Evolutionary conservation across 129 eudicot species (phyloP).

Genomic region (Helianthus annuus): HanXRQr2.0-SUNRISE NC_035442.2:17210145-17210644

Average conservation of each 20-base stretch:
- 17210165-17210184: conserved; percentile 1
- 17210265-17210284: neutral
- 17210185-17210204: conserved; percentile 23
- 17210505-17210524: conserved; percentile 20
- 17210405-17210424: conserved; percentile 8
- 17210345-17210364: neutral
- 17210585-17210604: conserved; percentile 10
- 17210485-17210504: conserved; percentile 27
- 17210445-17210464: conserved; percentile 22
- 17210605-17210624: conserved; percentile 1
- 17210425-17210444: conserved; percentile 10
- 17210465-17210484: conserved; percentile 12
- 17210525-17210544: conserved; percentile 15
- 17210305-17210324: conserved; percentile 7
- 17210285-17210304: conserved; percentile 9
- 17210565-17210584: conserved; percentile 1
- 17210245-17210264: conserved; percentile 13
- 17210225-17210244: neutral
- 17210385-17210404: neutral
- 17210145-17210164: neutral
- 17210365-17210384: conserved; percentile 12
- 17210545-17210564: conserved; percentile 30
- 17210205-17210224: neutral
- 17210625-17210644: neutral
- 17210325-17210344: neutral